Evolutionary conservation across 768 basidiomycete genomes (phyloP), one percentile per base, ranked within the genome.

Genomic region (Macrolepiota albuminosa): DNA sequence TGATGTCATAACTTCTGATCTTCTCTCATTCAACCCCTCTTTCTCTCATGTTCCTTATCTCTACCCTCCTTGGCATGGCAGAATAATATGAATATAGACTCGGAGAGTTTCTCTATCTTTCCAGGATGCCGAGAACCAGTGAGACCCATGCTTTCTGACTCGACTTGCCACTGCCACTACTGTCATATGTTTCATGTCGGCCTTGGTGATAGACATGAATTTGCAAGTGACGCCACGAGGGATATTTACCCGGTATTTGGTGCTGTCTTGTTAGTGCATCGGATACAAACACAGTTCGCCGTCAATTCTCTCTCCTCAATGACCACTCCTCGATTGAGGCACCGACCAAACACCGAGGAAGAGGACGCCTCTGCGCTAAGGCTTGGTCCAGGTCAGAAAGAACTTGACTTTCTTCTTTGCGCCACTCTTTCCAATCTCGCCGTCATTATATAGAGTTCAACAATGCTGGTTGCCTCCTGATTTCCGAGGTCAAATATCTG

Each of bases 401-500:
- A 21, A 31, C 24, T n/a, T 18, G 16, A n/a, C 39, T 31, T 42
- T 54, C 1, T 4, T 29, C 33, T 42, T 37, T 36, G 5, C 10
- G 34, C 31, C 16, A 33, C 16, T 5, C n/a, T 39, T 42, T 16
- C 50, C 34, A 26, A 39, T 21, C 49, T 57, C 37, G 14, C 11
- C 26, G 37, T 14, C 55, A 9, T 40, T 7, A 40, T 43, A 16
- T 63, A 93, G 93, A 93, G 70, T 95, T 95, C 76, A 92, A 92
- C 76, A 92, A 93, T 63, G 90, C 90, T 6, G 93, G 91, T 79
- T 93, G 91, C 72, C 72, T 96, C 68, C 81, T 94, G 66, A 93
- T 95, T 61, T 93, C 92, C 1, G 94, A 96, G 69, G 94, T 95
- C 70, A 93, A 93, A 69, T 91, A 94, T 70, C 76, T 96, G 51